Conservation (phyloP, 2,329 filamentous ascomycete species). For the Fusarium kyushuense region DNA sequence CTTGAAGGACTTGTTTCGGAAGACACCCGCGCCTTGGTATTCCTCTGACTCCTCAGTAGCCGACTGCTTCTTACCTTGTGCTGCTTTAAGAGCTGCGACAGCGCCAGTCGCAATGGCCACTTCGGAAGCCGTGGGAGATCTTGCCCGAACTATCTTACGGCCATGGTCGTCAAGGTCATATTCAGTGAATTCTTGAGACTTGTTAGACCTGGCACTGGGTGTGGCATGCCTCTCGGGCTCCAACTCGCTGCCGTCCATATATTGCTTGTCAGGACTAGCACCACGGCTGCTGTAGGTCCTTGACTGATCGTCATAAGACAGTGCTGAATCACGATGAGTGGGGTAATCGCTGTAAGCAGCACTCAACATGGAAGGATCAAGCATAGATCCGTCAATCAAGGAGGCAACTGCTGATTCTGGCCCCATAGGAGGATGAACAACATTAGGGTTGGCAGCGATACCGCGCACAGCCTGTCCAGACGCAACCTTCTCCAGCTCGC, state of each 20-base stretch:
- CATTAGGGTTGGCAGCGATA: slow-evolving; percentile 79
- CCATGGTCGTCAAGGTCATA: slow-evolving; percentile 71
- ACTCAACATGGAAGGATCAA: slow-evolving; percentile 74
- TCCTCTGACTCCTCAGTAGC: slow-evolving; percentile 53
- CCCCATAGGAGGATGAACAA: slow-evolving; percentile 77
- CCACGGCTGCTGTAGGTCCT: slow-evolving; percentile 52
- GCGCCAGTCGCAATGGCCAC: slow-evolving; percentile 69
- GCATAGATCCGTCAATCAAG: slow-evolving; percentile 79
- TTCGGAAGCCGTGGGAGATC: slow-evolving; percentile 67
- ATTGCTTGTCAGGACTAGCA: slow-evolving; percentile 58
- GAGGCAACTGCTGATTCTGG: slow-evolving; percentile 94
- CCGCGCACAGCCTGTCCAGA: slow-evolving; percentile 78
- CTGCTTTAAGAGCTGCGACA: slow-evolving; percentile 64
- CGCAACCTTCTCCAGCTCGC: slow-evolving; percentile 69
- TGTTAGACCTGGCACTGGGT: slow-evolving; percentile 54
- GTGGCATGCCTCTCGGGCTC: slow-evolving; percentile 57
- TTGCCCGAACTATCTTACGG: slow-evolving; percentile 63
- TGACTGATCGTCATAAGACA: slow-evolving; percentile 50
- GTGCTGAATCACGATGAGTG: slow-evolving; percentile 55
- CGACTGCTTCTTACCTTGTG: slow-evolving; percentile 60
- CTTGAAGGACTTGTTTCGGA: slow-evolving; percentile 74
- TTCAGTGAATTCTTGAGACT: slow-evolving; percentile 63
- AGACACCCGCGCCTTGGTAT: slow-evolving; percentile 64
- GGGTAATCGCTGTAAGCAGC: slow-evolving; percentile 65
- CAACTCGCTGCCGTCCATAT: slow-evolving; percentile 55